Evolutionary conservation across 345 rosid species (phyloP), one percentile per base, ranked within the genome.

Genomic region (Mallotus nudiflorus): DNA sequence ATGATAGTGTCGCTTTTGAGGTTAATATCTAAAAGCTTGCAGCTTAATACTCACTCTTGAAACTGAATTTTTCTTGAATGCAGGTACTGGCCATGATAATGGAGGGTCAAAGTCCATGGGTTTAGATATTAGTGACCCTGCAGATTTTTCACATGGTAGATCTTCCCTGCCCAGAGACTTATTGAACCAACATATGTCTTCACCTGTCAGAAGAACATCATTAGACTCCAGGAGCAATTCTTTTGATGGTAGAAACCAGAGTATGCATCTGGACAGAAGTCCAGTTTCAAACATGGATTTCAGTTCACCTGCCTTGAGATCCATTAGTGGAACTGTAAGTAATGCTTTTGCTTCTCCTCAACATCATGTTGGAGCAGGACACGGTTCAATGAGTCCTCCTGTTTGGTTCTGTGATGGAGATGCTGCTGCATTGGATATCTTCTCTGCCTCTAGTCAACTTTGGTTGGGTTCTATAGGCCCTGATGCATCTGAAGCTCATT

Each of bases 401-500:
- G 71, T 75, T 74, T 91, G 97, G 97, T 84, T 82, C 82, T 82
- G 83, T 68, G 98, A 95, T 81, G 91, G 97, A 74, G 92, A 92
- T 59, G 85, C 88, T 54, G 73, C 84, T 57, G 81, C 94, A 62
- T 70, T 84, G 91, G 97, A 90, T 73, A 80, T 95, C 76, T 88
- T 73, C 72, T 86, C 97, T 44, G 98, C 96, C 67, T 92, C 96
- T n/a, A 85, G 81, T 72, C 91, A 89, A 81, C 86, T 95, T 29
- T 92, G 96, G 93, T 73, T 95, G 81, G 94, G 97, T 74, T 88
- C 80, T 72, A 76, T 90, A 66, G 91, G 89, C 62, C 86, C 87
- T 60, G 96, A 92, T 78, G 81, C 77, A 59, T 85, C 91, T 75
- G 99, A 95, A 87, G 86, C 83, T 77, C 88, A 87, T 72, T 70